phyloP scores from a whole-genome alignment of 106 monocot species.

The Hemerocallis citrina region DNA sequence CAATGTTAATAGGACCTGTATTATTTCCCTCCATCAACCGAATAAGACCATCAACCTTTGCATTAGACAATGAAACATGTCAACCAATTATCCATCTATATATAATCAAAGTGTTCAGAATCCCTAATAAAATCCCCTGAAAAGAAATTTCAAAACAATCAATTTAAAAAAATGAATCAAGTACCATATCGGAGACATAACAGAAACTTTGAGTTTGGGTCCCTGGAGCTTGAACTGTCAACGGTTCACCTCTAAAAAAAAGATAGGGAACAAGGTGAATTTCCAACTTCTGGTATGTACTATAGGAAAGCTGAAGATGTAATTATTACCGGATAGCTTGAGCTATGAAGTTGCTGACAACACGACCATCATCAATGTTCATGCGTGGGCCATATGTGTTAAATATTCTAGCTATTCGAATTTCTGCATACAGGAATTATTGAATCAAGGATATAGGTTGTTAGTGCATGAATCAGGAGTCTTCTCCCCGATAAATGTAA shows the following conservation, averaged over 20 bases:
- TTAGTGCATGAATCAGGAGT: too few species aligned
- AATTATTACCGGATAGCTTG: slow-evolving; percentile 75
- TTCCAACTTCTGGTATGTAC: too few species aligned
- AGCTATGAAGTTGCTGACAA: slow-evolving; percentile 97
- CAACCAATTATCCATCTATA: background rate
- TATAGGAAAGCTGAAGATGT: background rate
- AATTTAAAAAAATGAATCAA: background rate
- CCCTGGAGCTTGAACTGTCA: slow-evolving; percentile 91
- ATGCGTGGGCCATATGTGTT: slow-evolving; percentile 98
- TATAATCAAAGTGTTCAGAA: too few species aligned
- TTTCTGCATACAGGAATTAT: slow-evolving; percentile 42
- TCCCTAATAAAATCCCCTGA: too few species aligned
- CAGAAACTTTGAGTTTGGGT: slow-evolving; percentile 98
- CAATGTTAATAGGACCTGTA: slow-evolving; percentile 95
- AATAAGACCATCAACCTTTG: slow-evolving; percentile 71
- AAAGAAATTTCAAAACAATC: too few species aligned
- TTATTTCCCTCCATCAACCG: slow-evolving; percentile 79
- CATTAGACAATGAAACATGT: background rate
- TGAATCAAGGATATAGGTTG: background rate
- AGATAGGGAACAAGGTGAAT: background rate
- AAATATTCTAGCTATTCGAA: slow-evolving; percentile 95
- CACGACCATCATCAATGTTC: slow-evolving; percentile 99
- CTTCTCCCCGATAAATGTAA: background rate
- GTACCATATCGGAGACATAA: slow-evolving; percentile 95
- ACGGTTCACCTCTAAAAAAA: slow-evolving; percentile 57